Percentiles rank a stretch among this genome's conserved stretches.
phyloP scores from a whole-genome alignment of 306 rosid species.

The Benincasa hispida region DNA sequence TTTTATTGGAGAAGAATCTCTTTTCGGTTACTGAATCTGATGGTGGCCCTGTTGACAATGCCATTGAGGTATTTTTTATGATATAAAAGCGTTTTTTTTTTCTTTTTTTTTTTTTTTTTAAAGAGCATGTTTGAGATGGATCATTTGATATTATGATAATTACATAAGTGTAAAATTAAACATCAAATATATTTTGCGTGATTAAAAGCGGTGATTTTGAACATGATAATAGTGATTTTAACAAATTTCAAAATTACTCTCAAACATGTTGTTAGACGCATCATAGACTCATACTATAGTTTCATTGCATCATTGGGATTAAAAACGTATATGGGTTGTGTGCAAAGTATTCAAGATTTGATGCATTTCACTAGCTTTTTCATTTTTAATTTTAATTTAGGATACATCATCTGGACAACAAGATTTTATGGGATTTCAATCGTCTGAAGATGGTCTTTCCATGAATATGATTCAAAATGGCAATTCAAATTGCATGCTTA shows the following conservation, averaged over 20 bases:
- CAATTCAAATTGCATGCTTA: conserved; percentile 29
- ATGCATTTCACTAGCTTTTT: background rate
- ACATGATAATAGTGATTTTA: no score
- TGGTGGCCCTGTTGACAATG: conserved; percentile 29
- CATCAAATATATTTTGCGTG: no score
- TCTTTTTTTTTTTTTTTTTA: no score
- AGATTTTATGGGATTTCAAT: conserved; percentile 38
- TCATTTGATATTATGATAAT: no score
- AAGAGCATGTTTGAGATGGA: no score
- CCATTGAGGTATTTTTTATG: conserved; percentile 74
- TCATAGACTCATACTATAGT: no score
- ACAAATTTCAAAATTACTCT: no score
- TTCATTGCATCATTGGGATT: background rate
- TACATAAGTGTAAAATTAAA: no score
- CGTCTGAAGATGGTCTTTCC: conserved; percentile 34
- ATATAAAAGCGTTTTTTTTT: background rate
- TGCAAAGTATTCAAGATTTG: background rate
- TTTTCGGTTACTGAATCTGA: conserved; percentile 41
- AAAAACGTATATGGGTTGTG: no score
- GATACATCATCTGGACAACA: conserved; percentile 46
- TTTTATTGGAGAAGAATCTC: conserved; percentile 39
- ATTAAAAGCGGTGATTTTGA: no score
- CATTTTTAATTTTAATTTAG: conserved; percentile 19
- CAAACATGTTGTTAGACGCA: no score
- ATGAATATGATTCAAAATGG: conserved; percentile 28